Percentiles rank a stretch among this genome's conserved stretches.
Evolutionary conservation across 1,284 basidiomycete genomes (phyloP).

Genomic region (Pascua sp.): DNA sequence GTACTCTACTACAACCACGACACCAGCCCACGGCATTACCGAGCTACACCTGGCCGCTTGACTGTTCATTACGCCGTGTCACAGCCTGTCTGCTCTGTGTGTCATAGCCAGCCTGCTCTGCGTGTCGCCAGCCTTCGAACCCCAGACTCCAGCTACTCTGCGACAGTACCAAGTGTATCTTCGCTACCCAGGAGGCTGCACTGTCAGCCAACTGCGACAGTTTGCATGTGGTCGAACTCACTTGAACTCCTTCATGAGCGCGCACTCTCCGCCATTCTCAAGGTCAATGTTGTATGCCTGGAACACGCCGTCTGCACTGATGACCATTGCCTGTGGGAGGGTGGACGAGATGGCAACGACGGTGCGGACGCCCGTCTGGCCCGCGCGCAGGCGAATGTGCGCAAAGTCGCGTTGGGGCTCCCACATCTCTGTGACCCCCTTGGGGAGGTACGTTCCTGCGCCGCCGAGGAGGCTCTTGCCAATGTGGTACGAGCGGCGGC

Average conservation of each 20-base stretch:
- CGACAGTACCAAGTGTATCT: constrained; percentile 13
- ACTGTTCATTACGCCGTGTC: no score
- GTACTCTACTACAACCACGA: no score
- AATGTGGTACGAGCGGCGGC: constrained; percentile 66
- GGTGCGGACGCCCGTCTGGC: constrained; percentile 63
- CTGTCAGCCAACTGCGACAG: background rate
- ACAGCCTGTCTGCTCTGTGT: no score
- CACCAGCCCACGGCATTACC: no score
- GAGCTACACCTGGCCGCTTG: no score
- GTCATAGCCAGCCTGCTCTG: no score
- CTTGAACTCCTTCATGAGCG: constrained; percentile 87
- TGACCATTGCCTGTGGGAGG: constrained; percentile 92
- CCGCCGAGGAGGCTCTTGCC: constrained; percentile 76
- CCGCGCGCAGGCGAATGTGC: constrained; percentile 78
- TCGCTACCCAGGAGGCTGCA: constrained; percentile 15
- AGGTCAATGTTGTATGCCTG: constrained; percentile 95
- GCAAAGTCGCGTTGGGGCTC: constrained; percentile 95
- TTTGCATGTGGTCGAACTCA: constrained; percentile 27
- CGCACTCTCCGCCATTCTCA: constrained; percentile 93
- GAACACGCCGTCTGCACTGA: constrained; percentile 91
- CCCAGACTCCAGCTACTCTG: constrained; percentile 2
- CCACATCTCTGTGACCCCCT: constrained; percentile 92
- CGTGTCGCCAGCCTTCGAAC: no score
- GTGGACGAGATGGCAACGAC: constrained; percentile 82
- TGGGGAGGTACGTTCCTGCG: constrained; percentile 85